A percentile compares a stretch with the other conserved stretches of the same genome.
Conservation (phyloP, 164 flowering plant genomes). For the Magnolia officinalis region DNA sequence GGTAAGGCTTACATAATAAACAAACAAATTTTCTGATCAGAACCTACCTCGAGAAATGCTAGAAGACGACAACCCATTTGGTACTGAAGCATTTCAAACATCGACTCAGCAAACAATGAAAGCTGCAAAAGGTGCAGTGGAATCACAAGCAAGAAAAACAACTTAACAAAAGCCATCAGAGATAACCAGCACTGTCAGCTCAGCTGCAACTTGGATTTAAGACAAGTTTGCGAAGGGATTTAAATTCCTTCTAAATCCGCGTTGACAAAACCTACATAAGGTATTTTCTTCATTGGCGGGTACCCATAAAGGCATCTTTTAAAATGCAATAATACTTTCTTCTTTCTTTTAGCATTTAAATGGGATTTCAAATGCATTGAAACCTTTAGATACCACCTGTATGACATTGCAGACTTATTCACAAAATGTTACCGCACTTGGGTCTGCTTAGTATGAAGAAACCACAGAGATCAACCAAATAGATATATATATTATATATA, state of each 20-base stretch:
- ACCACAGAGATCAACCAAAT: too few species aligned
- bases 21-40: background rate
- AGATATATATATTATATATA: too few species aligned
- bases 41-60: slow-evolving; percentile 77
- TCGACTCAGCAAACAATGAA: slow-evolving; percentile 82
- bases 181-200: background rate
- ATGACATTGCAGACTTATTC: too few species aligned
- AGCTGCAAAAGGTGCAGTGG: slow-evolving; percentile 40
- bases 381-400: too few species aligned
- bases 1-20: background rate
- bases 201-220: background rate
- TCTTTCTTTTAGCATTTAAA: background rate
- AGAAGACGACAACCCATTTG: slow-evolving; percentile 85
- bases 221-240: background rate
- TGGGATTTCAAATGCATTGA: too few species aligned
- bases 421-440: too few species aligned
- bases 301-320: background rate
- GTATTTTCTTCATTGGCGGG: background rate
- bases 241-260: background rate
- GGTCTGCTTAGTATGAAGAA: too few species aligned
- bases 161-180: background rate
- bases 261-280: too few species aligned
- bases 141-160: slow-evolving; percentile 1
- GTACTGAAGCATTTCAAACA: slow-evolving; percentile 94
- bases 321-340: background rate